Percentiles rank a stretch among this genome's conserved stretches.
Conservation (phyloP, 2,329 filamentous ascomycete genomes). For the Xylariaceae sp. region DNA sequence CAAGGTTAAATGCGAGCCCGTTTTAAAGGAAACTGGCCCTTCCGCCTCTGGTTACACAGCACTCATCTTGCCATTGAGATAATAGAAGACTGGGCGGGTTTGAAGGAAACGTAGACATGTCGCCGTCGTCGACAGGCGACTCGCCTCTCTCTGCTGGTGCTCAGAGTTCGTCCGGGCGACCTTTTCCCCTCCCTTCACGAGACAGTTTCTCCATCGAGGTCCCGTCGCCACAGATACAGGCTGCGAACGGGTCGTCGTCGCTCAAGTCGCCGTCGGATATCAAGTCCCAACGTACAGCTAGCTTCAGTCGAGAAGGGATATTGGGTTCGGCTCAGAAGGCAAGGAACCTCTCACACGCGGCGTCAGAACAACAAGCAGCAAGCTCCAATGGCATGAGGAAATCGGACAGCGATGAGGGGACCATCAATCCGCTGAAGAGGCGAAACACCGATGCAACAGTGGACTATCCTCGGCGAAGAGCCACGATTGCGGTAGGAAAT, state of each 20-base stretch:
- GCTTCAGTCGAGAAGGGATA: constrained; percentile 53
- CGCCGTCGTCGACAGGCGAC: constrained; percentile 51
- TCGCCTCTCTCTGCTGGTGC: constrained; percentile 45
- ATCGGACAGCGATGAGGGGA: constrained; percentile 47
- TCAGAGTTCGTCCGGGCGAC: constrained; percentile 35
- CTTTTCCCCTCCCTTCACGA: constrained; percentile 43
- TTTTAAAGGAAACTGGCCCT: constrained; percentile 19
- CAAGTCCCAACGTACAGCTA: constrained; percentile 45
- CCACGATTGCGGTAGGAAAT: constrained; percentile 60
- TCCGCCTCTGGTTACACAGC: constrained; percentile 24
- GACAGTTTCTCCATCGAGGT: constrained; percentile 49
- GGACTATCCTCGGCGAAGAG: constrained; percentile 61
- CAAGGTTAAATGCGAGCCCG: constrained; percentile 25
- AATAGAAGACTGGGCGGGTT: constrained; percentile 39
- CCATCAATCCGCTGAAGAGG: constrained; percentile 51
- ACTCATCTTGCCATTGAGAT: no score
- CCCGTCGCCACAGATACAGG: constrained; percentile 41
- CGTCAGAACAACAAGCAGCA: constrained; percentile 38
- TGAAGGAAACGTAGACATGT: constrained; percentile 36
- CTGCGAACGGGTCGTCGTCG: constrained; percentile 38
- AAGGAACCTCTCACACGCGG: constrained; percentile 53
- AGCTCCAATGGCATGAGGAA: constrained; percentile 43
- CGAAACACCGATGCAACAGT: constrained; percentile 58
- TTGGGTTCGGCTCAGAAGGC: constrained; percentile 51
- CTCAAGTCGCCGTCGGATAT: constrained; percentile 50